Percentiles rank a stretch among this genome's conserved stretches.
Conservation (phyloP, 148 eudicot genomes). For the Cornus kousa region DNA sequence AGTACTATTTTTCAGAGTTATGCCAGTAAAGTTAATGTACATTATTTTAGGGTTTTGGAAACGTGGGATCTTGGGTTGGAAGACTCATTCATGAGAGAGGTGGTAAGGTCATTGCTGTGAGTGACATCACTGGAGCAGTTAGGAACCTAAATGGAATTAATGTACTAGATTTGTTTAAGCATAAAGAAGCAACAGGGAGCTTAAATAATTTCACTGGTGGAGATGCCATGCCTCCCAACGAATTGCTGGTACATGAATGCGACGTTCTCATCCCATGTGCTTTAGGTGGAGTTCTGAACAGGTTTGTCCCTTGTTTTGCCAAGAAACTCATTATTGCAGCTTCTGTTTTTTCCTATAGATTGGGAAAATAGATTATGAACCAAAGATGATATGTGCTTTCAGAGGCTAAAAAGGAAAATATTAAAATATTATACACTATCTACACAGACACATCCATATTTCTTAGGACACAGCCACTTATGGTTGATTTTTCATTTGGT, state of each 20-base stretch:
- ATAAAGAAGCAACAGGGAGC: conserved; percentile 47
- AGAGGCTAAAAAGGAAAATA: background rate
- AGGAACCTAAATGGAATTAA: conserved; percentile 46
- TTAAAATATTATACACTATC: too few relatives aligned
- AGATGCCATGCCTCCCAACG: conserved; percentile 40
- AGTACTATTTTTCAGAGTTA: background rate
- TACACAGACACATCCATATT: background rate
- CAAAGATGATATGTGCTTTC: background rate
- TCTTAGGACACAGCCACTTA: background rate
- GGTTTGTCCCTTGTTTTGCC: conserved; percentile 20
- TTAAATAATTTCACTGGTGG: conserved; percentile 43
- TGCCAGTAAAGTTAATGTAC: background rate
- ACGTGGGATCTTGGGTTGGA: conserved; percentile 74
- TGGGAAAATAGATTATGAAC: background rate
- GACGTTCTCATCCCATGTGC: conserved; percentile 63
- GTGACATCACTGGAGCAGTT: conserved; percentile 68
- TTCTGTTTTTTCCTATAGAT: background rate
- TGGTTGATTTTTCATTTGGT: background rate
- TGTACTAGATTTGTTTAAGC: conserved; percentile 35
- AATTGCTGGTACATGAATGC: conserved; percentile 46
- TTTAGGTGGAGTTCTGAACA: conserved; percentile 56
- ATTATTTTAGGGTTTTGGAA: conserved; percentile 48
- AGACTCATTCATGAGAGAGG: conserved; percentile 61
- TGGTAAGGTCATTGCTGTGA: conserved; percentile 66
- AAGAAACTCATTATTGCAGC: background rate